phyloP scores from a whole-genome alignment of 2,329 filamentous ascomycete species.

The Blastomyces gilchristii region DNA sequence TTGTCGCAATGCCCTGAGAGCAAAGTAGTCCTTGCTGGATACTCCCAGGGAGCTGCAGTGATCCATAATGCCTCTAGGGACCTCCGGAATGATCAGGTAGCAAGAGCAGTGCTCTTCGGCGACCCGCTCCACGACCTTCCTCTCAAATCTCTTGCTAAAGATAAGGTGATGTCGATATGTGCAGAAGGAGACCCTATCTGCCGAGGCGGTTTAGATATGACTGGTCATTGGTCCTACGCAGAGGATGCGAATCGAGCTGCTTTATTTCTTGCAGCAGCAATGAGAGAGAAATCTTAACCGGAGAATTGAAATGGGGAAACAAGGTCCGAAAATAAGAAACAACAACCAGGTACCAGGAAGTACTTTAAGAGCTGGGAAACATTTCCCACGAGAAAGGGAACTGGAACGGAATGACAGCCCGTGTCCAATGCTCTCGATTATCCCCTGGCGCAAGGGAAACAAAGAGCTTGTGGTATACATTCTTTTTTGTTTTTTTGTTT shows the following conservation, averaged over 20 bases:
- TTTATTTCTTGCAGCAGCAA: slow-evolving; percentile 25
- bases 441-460: neutral
- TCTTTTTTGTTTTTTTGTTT: neutral
- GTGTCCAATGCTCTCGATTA: neutral
- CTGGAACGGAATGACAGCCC: neutral
- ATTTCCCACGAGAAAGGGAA: neutral
- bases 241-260: slow-evolving; percentile 29
- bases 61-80: slow-evolving; percentile 24
- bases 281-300: slow-evolving; percentile 9
- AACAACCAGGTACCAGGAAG: neutral
- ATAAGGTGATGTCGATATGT: slow-evolving; percentile 42
- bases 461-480: neutral
- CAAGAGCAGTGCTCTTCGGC: slow-evolving; percentile 37
- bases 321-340: neutral
- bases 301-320: neutral
- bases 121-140: slow-evolving; percentile 37
- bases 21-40: slow-evolving; percentile 28
- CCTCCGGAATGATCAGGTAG: slow-evolving; percentile 26
- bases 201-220: slow-evolving; percentile 33
- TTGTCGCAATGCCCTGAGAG: slow-evolving; percentile 25
- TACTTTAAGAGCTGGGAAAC: neutral
- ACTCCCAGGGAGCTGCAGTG: slow-evolving; percentile 30
- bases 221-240: slow-evolving; percentile 36
- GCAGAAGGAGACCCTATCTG: slow-evolving; percentile 44
- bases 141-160: slow-evolving; percentile 30